These are phyloP conservation scores for Fusarium musae DNA, from an alignment of 2,329 filamentous ascomycete genomes.

Conservation along the genomic window DNA sequence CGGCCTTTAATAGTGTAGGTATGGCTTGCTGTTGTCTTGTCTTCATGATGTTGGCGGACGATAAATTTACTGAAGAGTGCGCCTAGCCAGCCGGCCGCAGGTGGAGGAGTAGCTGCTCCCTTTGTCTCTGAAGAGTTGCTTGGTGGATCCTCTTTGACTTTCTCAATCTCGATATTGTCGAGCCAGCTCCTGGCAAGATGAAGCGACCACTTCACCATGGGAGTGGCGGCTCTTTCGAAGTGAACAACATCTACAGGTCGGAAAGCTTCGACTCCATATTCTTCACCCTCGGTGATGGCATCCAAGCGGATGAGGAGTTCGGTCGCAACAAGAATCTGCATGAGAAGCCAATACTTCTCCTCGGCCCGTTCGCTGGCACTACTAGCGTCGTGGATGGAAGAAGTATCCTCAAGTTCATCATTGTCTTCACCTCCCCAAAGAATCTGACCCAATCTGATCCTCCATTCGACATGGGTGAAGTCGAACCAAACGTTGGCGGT, in stretches of 20 bases:
- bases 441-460: constrained; percentile 77
- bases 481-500: constrained; percentile 78
- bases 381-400: constrained; percentile 61
- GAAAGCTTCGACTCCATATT: constrained; percentile 62
- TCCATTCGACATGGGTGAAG: constrained; percentile 79
- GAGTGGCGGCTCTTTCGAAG: constrained; percentile 71
- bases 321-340: constrained; percentile 72
- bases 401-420: constrained; percentile 64
- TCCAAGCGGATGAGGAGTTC: constrained; percentile 74
- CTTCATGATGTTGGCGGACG: constrained; percentile 54
- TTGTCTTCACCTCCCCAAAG: constrained; percentile 70
- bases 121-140: constrained; percentile 1
- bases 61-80: constrained; percentile 66
- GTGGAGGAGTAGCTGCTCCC: constrained; percentile 22
- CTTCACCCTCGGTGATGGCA: constrained; percentile 69
- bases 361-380: constrained; percentile 64
- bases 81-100: constrained; percentile 61
- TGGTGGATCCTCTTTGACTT: constrained; percentile 48
- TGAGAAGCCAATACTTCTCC: constrained; percentile 73
- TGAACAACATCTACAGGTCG: constrained; percentile 67
- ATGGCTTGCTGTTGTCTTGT: constrained; percentile 48
- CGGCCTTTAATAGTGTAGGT: constrained; percentile 65
- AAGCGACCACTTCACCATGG: constrained; percentile 74
- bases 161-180: constrained; percentile 72
- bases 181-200: constrained; percentile 73